A percentile compares a stretch with the other conserved stretches of the same genome.
Conservation (phyloP, 23 red algal species). For the Gracilaria vermiculophylla region DNA sequence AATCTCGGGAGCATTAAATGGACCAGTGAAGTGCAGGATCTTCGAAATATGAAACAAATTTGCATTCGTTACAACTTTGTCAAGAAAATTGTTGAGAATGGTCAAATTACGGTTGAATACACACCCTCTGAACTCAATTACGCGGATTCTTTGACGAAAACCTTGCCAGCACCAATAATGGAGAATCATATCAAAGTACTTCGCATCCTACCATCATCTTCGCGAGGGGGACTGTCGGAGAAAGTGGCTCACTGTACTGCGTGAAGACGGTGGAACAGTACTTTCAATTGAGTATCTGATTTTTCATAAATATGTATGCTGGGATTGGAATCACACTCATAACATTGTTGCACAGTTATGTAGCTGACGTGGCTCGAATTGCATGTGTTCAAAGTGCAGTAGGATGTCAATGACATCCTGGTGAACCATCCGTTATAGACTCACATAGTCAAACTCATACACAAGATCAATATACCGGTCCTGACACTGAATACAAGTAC, state of each 20-base stretch:
- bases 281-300: no score
- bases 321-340: neutral
- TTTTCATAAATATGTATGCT: neutral
- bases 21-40: neutral
- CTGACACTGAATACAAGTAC: no score
- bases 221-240: slow-evolving; percentile 36
- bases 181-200: neutral
- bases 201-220: neutral
- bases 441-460: no score
- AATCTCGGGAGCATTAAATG: slow-evolving; percentile 35
- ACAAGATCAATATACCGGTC: no score
- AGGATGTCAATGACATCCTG: no score
- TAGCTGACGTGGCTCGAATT: no score
- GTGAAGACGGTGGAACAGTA: neutral
- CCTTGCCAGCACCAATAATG: neutral
- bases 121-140: slow-evolving; percentile 30
- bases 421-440: no score
- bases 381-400: no score
- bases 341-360: neutral
- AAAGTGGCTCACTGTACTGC: no score
- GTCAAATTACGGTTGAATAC: neutral
- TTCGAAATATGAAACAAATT: slow-evolving; percentile 32
- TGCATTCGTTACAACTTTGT: neutral
- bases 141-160: slow-evolving; percentile 36
- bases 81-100: neutral